Base-by-base conservation (phyloP, 805 yeast genomes). In the Candida arabinofermentans region DNA sequence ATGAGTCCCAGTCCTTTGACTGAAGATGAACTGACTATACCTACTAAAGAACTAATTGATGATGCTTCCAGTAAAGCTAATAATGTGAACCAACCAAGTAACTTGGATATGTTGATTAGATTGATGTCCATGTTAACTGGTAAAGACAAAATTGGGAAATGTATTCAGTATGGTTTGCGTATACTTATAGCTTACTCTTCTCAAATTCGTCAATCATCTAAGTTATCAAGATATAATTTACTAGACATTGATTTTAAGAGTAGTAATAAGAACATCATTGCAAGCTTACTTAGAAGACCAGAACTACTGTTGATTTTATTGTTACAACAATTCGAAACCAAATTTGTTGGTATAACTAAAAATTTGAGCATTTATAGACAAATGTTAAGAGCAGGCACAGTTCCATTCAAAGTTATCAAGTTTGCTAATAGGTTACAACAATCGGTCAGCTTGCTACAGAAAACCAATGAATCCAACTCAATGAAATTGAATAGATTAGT, bases 101-200 rank as follows among this genome's bases (percentile, higher is more conserved):
- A 12, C 22, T 36, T 48, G 19, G 55, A 49, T n/a, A 30, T 81
- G 5, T 62, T 79, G 39, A 71, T 80, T 62, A 66, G 69, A 26
- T 61, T 82, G 57, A 57, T 81, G 39, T 74, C 74, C 39, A 71
- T 72, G 36, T 57, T 83, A 22, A 71, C 77, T 2, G 91, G 91
- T 37, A 84, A 83, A 57, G 93, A 84, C 54, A 81, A 82, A 54
- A 44, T 82, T 46, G 84, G 86, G 19, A 84, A 84, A 50, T 66
- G 79, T 8, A 65, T 78, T 21, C 83, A 80, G 53, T 82, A 82
- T 55, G 57, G 74, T 0, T 57, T 84, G 32, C 74, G 84, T 42
- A 55, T 83, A 16, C 53, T 81, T 30, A 63, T 72, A 18, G 50
- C 56, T 37, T 75, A 77, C 50, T 65, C 81, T 16, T 52, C 65